Percentiles rank a stretch among this genome's conserved stretches.
These are phyloP conservation scores for Anethum foeniculum DNA, from an alignment of 140 eudicot species.

Conservation along the genomic window DNA sequence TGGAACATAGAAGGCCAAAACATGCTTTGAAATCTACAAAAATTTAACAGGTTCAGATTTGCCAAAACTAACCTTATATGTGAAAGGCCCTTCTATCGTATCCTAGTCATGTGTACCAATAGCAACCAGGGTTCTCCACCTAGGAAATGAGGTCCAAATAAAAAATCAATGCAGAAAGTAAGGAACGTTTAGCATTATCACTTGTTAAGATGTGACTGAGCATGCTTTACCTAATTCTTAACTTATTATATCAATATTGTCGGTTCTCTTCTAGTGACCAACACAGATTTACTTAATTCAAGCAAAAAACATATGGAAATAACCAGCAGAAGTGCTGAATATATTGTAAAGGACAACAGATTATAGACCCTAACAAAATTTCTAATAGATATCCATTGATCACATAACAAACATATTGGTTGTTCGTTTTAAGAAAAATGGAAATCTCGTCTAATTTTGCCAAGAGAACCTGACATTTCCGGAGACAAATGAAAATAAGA, in stretches of 20 bases:
- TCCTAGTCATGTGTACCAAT: constrained; percentile 97
- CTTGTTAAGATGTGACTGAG: neutral
- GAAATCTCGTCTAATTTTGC: too few species aligned
- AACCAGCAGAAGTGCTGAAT: neutral
- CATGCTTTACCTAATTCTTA: neutral
- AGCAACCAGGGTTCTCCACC: constrained; percentile 90
- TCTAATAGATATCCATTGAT: neutral
- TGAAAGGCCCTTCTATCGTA: constrained; percentile 79
- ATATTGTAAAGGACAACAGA: neutral
- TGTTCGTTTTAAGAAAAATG: too few species aligned
- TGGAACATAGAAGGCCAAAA: neutral
- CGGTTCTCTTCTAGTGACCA: neutral
- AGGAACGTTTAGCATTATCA: neutral
- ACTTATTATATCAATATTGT: neutral
- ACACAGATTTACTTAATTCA: neutral
- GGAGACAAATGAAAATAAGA: too few species aligned
- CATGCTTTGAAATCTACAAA: neutral
- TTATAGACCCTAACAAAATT: neutral
- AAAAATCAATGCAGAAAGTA: constrained; percentile 2
- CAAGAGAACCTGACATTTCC: too few species aligned
- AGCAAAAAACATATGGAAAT: neutral
- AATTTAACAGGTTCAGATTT: neutral
- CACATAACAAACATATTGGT: neutral
- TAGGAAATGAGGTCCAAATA: constrained; percentile 21
- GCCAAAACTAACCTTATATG: constrained; percentile 67